Base-by-base conservation (phyloP, 164 flowering plant genomes). In the Liquidambar formosana region DNA sequence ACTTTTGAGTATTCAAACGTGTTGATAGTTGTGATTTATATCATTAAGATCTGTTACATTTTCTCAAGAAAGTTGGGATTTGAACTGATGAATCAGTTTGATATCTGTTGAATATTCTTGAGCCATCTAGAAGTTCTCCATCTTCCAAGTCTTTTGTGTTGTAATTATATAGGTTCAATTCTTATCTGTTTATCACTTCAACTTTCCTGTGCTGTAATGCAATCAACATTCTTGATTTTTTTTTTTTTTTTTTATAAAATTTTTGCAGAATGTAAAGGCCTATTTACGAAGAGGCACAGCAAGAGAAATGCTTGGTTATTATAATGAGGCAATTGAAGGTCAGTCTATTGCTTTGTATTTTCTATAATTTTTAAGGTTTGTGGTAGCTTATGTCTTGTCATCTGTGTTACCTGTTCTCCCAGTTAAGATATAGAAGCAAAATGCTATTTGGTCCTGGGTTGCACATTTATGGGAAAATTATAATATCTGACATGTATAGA, bases 201-300 rank as follows among this genome's bases (percentile, higher is more conserved):
- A 11, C 19, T 44, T 57, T 27, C 46, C 26, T 44, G 9, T 56
- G 33, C 60, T 57, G 60, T 57, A 12, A 18, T 51, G 9, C 28
- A 26, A 16, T 54, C 19, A 2, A 51, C 21, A 18, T 51, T 51
- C 21, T 19, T 5, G 4, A 5, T 21, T 46, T 33, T 45, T 54
- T 19, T 1, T 54, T 46, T 33, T 41, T 22, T 8, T 6, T 19
- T 1, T 1, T 43, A 33, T 3, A 11, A 11, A 19, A 8, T 33
- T 10, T 77, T 18, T 69, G 45, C 84, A 95, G 99, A 93, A 88
- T 81, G 90, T 95, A 21, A 95, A 95, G 85, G 89, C 99, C 25
- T 91, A 90, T 76, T 75, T 95, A 52, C 80, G 99, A 58, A 86
- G 99, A 81, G 99, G 96, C 58, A 95, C 99, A 57, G 94, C 99